Evolutionary conservation across 2,329 filamentous ascomycete genomes (phyloP), one percentile per base, ranked within the genome.

Genomic region (Cladosporium sphaerospermum): DNA sequence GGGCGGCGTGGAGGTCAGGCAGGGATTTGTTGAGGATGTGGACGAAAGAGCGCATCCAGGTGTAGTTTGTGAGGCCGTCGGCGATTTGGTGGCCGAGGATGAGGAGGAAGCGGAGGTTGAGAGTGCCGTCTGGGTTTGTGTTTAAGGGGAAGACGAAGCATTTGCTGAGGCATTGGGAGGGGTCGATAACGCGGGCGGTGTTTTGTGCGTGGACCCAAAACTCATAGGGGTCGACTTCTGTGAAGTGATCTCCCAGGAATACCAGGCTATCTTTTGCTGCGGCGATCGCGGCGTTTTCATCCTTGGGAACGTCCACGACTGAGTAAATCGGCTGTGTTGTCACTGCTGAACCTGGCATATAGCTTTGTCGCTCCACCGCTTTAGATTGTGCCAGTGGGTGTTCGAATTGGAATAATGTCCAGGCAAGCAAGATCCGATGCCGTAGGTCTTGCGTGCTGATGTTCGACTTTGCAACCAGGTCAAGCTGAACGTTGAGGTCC

Each of bases 31-130:
- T 73, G 14, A 73, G 56, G n/a, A 69, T 58, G 31, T 64, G 56
- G 33, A 71, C 55, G 34, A 76, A 71, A 48, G 74, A 69, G 10
- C 63, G 62, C 54, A 73, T 68, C 73, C 73, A 76, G 16, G 66
- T 68, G 51, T 70, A 69, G 14, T 68, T 67, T 0, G 67, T 66
- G 33, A 77, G 54, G 1, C 73, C 74, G 45, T 77, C 74, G n/a
- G 69, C 69, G 36, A 74, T 74, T 45, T 75, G 64, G 52, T 76
- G 74, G 2, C 66, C 71, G n/a, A 71, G 66, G 11, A 75, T 58
- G 9, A 72, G 59, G 5, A 74, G 57, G 32, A 75, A 63, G 3
- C 63, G 62, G 1, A 75, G 54, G 3, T 59, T 58, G 13, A 45
- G 61, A 0, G 61, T 68, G 3, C 67, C 67, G 14, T 65, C 57